Conservation (phyloP, 495 filamentous ascomycete genomes). For the Aspergillus hancockii region DNA sequence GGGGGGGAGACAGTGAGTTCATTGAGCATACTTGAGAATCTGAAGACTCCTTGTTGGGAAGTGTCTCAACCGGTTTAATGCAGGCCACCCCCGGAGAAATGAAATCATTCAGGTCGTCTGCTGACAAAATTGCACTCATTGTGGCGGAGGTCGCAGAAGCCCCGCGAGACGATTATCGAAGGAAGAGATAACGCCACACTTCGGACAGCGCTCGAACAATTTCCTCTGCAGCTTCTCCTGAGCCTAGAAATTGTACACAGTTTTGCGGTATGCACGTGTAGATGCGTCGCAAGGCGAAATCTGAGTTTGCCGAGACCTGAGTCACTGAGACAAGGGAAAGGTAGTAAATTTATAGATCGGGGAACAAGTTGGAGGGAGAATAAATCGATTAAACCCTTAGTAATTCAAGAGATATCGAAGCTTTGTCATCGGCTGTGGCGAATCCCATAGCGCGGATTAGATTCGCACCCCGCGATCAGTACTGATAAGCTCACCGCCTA, state of each 20-base stretch:
- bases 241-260: too few relatives aligned
- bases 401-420: conserved; percentile 18
- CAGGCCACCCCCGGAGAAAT: conserved; percentile 96
- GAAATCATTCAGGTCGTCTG: conserved; percentile 97
- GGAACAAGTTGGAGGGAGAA: conserved; percentile 10
- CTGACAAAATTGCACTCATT: conserved; percentile 96
- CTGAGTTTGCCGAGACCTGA: neutral
- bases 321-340: neutral
- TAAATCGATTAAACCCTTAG: conserved; percentile 7
- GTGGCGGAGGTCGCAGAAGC: conserved; percentile 30
- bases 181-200: conserved; percentile 5
- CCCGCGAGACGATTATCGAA: conserved; percentile 9
- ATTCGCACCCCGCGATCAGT: conserved; percentile 22
- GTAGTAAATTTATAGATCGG: neutral
- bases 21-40: conserved; percentile 33
- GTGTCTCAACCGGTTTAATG: conserved; percentile 94
- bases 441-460: conserved; percentile 18
- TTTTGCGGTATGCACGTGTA: neutral
- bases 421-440: conserved; percentile 45
- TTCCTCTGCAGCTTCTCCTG: neutral
- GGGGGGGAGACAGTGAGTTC: conserved; percentile 3
- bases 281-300: neutral
- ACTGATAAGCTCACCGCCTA: conserved; percentile 40
- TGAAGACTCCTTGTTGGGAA: conserved; percentile 58
- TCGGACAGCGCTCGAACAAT: neutral